Base-by-base conservation (phyloP, 345 rosid genomes). In the Eucalyptus brandiana region DNA sequence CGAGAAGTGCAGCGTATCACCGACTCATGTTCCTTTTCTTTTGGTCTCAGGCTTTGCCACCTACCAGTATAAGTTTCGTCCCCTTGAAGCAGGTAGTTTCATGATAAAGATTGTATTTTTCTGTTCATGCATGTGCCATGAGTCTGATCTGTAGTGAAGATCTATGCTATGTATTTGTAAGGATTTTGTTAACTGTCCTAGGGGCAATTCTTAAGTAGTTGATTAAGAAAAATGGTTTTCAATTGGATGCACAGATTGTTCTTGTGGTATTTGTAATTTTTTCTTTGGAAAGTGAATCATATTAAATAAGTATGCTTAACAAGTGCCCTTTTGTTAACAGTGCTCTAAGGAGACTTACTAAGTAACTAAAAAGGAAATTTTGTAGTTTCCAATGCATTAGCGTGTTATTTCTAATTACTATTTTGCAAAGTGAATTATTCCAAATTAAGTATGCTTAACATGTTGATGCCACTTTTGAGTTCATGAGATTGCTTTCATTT, bases 71-170 rank as follows among this genome's bases (percentile, higher is more conserved):
- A 92, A 93, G 94, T 67, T 96, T 97, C 91, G 92, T 95, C 86
- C 99, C 98, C 32, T 91, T 97, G 89, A 96, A 97, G 90, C 98
- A 96, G 96, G 98, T 94, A 93, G 92, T 76, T 76, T 42, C 88
- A n/a, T 83, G 58, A 12, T 69, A 40, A 53, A 30, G 2, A 28
- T 83, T 45, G n/a, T 81, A 17, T 8, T 4, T 53, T 56, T 7
- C 32, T 1, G 30, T 44, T 88, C 18, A 60, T 86, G 16, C 16
- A 87, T 80, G 16, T 83, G 48, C n/a, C 67, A 81, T 80, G 30
- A 47, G 49, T 14, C 23, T 40, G 34, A 47, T 40, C 58, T 45
- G 14, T 40, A 32, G 67, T 42, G 21, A n/a, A 18, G 58, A 12
- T 42, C 48, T 40, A 8, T 44, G 49, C 26, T 81, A 26, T 88